These are phyloP conservation scores for Pholiota microspora DNA, from an alignment of 768 basidiomycete genomes.

Conservation along the genomic window DNA sequence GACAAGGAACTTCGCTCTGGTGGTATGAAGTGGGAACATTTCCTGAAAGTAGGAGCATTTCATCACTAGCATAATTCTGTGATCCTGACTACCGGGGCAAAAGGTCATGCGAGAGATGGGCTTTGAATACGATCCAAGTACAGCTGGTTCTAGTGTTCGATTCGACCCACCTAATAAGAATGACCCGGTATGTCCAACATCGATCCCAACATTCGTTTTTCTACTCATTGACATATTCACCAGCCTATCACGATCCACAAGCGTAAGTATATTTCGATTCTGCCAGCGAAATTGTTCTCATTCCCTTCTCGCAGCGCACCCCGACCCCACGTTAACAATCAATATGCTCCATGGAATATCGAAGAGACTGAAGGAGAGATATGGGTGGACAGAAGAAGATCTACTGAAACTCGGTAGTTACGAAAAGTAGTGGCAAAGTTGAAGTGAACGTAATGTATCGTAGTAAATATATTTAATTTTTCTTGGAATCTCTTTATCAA, in stretches of 20 bases:
- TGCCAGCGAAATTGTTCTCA: not conserved
- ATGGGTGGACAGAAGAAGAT: constrained; percentile 63
- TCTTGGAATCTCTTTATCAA: not conserved
- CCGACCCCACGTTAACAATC: constrained; percentile 61
- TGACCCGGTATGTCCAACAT: constrained; percentile 30
- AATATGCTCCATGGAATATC: constrained; percentile 50
- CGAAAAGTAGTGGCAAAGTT: not conserved
- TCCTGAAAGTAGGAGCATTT: constrained; percentile 70
- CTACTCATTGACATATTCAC: not conserved
- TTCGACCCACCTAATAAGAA: constrained; percentile 69
- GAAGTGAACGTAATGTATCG: not conserved
- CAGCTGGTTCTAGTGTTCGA: constrained; percentile 79
- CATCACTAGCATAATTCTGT: not conserved
- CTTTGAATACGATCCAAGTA: constrained; percentile 68
- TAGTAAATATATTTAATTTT: constrained; percentile 1
- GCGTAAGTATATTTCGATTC: constrained; percentile 39
- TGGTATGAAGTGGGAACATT: constrained; percentile 78
- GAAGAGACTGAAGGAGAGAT: constrained; percentile 56
- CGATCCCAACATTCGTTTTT: not conserved
- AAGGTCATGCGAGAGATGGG: constrained; percentile 81
- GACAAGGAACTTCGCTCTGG: constrained; percentile 50
- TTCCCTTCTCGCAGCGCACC: constrained; percentile 53
- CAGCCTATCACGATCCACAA: constrained; percentile 78
- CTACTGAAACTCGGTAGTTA: constrained; percentile 24
- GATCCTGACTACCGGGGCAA: not conserved